Evolutionary conservation across 2,329 filamentous ascomycete genomes (phyloP).

Genomic region (Talaromyces islandicus): DNA sequence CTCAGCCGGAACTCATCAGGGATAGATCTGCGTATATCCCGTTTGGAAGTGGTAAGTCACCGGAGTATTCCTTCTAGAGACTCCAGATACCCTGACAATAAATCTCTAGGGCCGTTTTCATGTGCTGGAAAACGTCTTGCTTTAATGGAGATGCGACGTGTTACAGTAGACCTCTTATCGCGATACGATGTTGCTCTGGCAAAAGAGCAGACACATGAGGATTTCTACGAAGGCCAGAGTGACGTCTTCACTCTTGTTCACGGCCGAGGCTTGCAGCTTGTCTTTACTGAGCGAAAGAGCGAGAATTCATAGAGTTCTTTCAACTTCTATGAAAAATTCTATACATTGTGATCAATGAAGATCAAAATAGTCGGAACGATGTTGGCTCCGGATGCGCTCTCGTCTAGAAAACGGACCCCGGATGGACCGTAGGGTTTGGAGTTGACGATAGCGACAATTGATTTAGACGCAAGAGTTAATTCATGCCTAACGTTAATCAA

Average conservation of each 20-base stretch:
- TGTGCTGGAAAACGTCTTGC: constrained; percentile 9
- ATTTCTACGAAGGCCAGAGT: constrained; percentile 8
- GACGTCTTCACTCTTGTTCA: constrained; percentile 10
- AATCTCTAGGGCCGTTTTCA: constrained; percentile 1
- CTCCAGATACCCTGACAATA: background rate
- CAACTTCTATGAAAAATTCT: background rate
- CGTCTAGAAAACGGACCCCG: background rate
- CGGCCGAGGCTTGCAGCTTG: constrained; percentile 4
- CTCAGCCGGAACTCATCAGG: constrained; percentile 5
- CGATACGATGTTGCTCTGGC: constrained; percentile 7
- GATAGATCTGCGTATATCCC: constrained; percentile 4
- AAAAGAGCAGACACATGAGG: constrained; percentile 9
- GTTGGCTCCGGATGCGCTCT: background rate
- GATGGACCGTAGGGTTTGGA: background rate
- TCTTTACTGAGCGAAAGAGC: constrained; percentile 4
- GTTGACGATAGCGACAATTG: background rate
- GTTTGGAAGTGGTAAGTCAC: constrained; percentile 7
- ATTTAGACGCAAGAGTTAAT: background rate
- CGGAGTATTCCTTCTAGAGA: background rate
- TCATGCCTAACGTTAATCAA: background rate
- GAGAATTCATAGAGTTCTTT: background rate
- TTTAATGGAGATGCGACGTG: constrained; percentile 8
- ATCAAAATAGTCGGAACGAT: background rate
- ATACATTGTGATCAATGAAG: background rate
- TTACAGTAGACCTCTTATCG: constrained; percentile 4